phyloP scores from a whole-genome alignment of 108 stramenopile genomes.

The Conticribra guillardii region DNA sequence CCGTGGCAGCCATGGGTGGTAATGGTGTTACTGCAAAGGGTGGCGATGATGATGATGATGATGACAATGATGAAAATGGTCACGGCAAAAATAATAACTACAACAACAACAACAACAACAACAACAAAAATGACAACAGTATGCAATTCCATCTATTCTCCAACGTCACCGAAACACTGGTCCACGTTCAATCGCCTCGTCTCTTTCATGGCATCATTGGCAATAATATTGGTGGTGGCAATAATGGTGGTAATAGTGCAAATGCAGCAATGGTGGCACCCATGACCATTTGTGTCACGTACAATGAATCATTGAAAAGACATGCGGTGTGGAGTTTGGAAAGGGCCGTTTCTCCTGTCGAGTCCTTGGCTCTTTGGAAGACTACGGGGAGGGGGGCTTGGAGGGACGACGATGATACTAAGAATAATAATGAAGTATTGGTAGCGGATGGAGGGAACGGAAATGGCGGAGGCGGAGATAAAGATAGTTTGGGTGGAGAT shows the following conservation, averaged over 20 bases:
- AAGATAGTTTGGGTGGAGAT: no score
- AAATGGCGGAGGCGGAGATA: not conserved
- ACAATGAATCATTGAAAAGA: constrained; percentile 22
- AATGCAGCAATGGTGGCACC: no score
- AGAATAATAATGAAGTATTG: not conserved
- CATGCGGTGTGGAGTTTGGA: constrained; percentile 45
- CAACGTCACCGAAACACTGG: constrained; percentile 65
- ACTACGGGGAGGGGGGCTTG: constrained; percentile 38
- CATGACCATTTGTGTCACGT: constrained; percentile 44
- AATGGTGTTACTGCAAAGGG: not conserved
- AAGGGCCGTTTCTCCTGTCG: constrained; percentile 17
- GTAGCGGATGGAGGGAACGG: not conserved
- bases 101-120: no score
- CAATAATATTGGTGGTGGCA: not conserved
- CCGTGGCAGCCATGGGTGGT: constrained; percentile 28
- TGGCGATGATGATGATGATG: not conserved
- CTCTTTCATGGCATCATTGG: constrained; percentile 22
- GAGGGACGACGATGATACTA: constrained; percentile 6
- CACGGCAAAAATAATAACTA: no score
- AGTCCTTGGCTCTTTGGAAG: constrained; percentile 41
- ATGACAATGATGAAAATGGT: no score
- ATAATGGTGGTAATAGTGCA: no score
- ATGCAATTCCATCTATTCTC: constrained; percentile 22
- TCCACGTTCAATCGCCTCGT: constrained; percentile 58
- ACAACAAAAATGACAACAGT: constrained; percentile 1